A percentile compares a stretch with the other conserved stretches of the same genome.
These are phyloP conservation scores for Pyronema domesticum DNA, from an alignment of 495 filamentous ascomycete species.

Conservation along the genomic window DNA sequence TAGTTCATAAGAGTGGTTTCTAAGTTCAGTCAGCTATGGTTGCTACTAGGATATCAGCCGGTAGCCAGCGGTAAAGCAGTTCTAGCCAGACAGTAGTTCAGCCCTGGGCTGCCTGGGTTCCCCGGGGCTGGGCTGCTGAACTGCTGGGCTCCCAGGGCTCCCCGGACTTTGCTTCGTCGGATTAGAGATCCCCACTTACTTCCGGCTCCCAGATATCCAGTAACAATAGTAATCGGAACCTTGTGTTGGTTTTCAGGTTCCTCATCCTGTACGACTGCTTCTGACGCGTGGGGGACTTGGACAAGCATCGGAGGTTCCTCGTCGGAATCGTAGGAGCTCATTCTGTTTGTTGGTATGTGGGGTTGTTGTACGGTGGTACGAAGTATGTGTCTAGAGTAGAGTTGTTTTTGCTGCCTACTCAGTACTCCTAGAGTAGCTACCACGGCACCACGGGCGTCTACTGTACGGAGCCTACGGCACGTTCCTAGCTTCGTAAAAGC, in stretches of 20 bases:
- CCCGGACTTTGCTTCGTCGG: background rate
- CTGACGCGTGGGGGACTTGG: conserved; percentile 29
- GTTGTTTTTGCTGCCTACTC: background rate
- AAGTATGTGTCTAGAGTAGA: background rate
- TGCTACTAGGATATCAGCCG: no score
- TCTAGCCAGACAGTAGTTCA: no score
- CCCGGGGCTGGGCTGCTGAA: no score
- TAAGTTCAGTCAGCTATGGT: background rate
- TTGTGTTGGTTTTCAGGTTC: conserved; percentile 31
- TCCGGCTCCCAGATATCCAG: conserved; percentile 77
- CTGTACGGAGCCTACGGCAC: no score
- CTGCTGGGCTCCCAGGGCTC: no score
- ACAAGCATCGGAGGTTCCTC: conserved; percentile 61
- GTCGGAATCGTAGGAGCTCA: conserved; percentile 31
- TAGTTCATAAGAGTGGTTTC: conserved; percentile 90
- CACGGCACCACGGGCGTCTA: background rate
- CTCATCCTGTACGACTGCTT: conserved; percentile 29
- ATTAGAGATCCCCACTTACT: conserved; percentile 29
- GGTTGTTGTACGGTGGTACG: no score
- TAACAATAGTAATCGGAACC: conserved; percentile 91
- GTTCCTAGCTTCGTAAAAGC: no score
- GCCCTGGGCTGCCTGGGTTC: no score
- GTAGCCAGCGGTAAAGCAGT: background rate
- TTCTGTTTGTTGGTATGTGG: background rate
- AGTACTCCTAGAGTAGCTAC: background rate